These are phyloP conservation scores for Graphiopsis chlorocephala DNA, from an alignment of 2,329 filamentous ascomycete species.

Conservation along the genomic window DNA sequence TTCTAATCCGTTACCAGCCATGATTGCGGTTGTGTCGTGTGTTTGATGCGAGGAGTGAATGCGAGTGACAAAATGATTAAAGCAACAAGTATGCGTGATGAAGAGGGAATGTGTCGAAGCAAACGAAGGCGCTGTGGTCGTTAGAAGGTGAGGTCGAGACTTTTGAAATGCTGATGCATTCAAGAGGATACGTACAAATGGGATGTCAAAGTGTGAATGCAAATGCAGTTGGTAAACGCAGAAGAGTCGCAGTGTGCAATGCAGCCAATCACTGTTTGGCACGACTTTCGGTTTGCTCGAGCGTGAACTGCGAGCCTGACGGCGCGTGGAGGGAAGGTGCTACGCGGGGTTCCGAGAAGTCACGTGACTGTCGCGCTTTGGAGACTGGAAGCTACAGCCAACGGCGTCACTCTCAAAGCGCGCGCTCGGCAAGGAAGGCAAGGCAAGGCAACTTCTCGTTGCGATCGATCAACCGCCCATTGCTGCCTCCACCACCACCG, in stretches of 20 bases:
- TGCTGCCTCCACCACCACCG: background rate
- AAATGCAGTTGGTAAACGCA: background rate
- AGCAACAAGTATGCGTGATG: background rate
- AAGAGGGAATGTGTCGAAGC: background rate
- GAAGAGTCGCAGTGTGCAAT: background rate
- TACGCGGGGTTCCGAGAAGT: background rate
- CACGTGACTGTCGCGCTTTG: background rate
- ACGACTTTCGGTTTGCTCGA: background rate
- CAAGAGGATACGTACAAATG: background rate
- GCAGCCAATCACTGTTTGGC: background rate
- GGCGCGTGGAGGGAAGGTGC: background rate
- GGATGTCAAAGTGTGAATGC: background rate
- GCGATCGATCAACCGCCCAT: background rate
- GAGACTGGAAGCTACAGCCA: background rate
- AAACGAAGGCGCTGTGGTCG: background rate
- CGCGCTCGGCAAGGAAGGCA: background rate
- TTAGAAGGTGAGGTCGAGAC: background rate
- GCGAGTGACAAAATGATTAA: background rate
- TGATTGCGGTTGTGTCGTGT: background rate
- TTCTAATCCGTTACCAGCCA: constrained; percentile 25
- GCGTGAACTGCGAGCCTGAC: background rate
- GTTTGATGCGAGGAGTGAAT: background rate
- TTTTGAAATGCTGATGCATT: background rate
- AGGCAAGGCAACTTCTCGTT: background rate
- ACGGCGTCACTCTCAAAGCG: background rate